phyloP scores from a whole-genome alignment of 78 protist species.

The Chrysochromulina parva region DNA sequence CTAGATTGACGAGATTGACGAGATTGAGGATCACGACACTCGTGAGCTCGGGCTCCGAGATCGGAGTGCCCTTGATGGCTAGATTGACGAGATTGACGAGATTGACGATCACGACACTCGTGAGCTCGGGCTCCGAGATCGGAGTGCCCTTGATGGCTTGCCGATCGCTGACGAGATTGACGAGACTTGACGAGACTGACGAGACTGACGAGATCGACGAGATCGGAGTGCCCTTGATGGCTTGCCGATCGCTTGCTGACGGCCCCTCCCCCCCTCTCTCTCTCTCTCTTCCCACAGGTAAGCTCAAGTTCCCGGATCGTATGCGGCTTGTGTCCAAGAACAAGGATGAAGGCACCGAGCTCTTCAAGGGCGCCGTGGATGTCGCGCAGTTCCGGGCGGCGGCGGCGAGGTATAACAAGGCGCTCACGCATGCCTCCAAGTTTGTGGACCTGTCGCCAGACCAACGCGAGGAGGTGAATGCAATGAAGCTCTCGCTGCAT shows the following conservation, averaged over 20 bases:
- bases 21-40: slow-evolving; percentile 4
- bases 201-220: neutral
- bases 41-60: too few relatives aligned
- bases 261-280: too few relatives aligned
- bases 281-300: too few relatives aligned
- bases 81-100: too few relatives aligned
- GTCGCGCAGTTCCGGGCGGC: neutral
- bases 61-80: too few relatives aligned
- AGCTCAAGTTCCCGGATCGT: slow-evolving; percentile 20
- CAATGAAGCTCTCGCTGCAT: neutral
- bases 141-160: too few relatives aligned
- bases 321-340: neutral
- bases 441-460: slow-evolving; percentile 1
- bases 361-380: neutral
- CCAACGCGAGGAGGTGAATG: neutral
- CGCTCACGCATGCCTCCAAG: slow-evolving; percentile 26
- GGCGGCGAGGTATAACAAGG: slow-evolving; percentile 10
- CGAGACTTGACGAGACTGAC: neutral
- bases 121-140: too few relatives aligned
- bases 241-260: too few relatives aligned
- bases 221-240: too few relatives aligned
- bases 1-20: too few relatives aligned
- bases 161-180: too few relatives aligned
- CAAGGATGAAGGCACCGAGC: slow-evolving; percentile 26
- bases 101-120: slow-evolving; percentile 7